Evolutionary conservation across 768 basidiomycete genomes (phyloP), one percentile per base, ranked within the genome.

Genomic region (Trametes gibbosa): DNA sequence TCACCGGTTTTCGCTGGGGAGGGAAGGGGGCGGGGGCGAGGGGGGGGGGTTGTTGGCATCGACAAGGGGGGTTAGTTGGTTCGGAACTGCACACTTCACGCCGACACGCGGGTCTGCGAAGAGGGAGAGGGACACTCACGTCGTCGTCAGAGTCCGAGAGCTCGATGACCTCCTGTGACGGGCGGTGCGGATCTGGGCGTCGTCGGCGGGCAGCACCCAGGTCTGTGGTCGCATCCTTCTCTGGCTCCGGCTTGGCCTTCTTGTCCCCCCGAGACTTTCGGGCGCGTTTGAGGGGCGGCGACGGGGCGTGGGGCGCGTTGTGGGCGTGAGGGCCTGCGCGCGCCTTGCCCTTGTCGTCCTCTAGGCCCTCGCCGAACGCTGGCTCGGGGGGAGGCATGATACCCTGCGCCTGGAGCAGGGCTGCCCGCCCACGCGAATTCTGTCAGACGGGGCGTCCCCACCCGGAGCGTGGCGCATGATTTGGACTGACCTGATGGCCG

Each of bases 401-500:
- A 3, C 46, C 54, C 46, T 56, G 46, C 2, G 54, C 54, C 25
- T 48, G 54, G 2, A 56, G 45, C 23, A 56, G 23, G 24, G 35
- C 54, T 56, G 14, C 6, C 21, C 19, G 14, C 14, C 24, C 25
- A 17, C 16, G n/a, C 46, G 9, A 29, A 13, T 35, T 2, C 23
- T 17, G 24, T 16, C 7, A 16, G n/a, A n/a, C n/a, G n/a, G n/a
- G n/a, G n/a, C n/a, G n/a, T n/a, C n/a, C n/a, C n/a, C n/a, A n/a
- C n/a, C n/a, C n/a, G n/a, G n/a, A n/a, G n/a, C n/a, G n/a, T n/a
- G n/a, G n/a, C n/a, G n/a, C n/a, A n/a, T n/a, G n/a, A n/a, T n/a
- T n/a, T n/a, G n/a, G n/a, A n/a, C n/a, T n/a, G 17, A 65, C 63
- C 63, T 16, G 23, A 13, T 7, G 64, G 64, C n/a, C 58, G 42